A percentile compares a stretch with the other conserved stretches of the same genome.
Conservation (phyloP, 2,329 filamentous ascomycete genomes). For the Emergomyces orientalis region DNA sequence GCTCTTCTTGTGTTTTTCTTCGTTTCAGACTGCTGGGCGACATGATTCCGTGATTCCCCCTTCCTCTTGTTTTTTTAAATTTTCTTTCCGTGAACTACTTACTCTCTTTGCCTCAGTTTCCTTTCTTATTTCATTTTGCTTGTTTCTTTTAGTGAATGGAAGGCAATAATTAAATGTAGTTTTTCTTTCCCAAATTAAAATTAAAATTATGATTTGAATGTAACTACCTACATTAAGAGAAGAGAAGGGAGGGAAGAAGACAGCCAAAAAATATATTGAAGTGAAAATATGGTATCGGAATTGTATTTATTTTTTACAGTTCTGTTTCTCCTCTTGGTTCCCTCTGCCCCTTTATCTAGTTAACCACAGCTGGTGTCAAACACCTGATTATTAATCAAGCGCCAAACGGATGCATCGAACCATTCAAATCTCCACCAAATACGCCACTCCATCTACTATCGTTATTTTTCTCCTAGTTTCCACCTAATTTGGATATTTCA, state of each 20-base stretch:
- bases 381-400: no score
- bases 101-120: neutral
- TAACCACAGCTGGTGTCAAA: no score
- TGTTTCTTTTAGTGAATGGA: neutral
- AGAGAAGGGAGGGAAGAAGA: neutral
- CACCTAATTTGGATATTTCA: no score
- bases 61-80: slow-evolving; percentile 1
- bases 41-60: slow-evolving; percentile 1
- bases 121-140: neutral
- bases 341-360: no score
- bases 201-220: neutral
- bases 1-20: neutral
- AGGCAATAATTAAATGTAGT: neutral
- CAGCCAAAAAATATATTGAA: no score
- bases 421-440: no score
- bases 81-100: neutral
- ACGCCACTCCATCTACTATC: no score
- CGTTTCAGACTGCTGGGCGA: neutral
- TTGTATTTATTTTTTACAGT: neutral
- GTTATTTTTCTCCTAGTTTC: neutral
- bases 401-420: no score
- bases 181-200: neutral
- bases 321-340: neutral
- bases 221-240: neutral
- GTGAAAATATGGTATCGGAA: neutral